Base-by-base conservation (phyloP, 164 flowering plant species). In the Tetracentron sinense region DNA sequence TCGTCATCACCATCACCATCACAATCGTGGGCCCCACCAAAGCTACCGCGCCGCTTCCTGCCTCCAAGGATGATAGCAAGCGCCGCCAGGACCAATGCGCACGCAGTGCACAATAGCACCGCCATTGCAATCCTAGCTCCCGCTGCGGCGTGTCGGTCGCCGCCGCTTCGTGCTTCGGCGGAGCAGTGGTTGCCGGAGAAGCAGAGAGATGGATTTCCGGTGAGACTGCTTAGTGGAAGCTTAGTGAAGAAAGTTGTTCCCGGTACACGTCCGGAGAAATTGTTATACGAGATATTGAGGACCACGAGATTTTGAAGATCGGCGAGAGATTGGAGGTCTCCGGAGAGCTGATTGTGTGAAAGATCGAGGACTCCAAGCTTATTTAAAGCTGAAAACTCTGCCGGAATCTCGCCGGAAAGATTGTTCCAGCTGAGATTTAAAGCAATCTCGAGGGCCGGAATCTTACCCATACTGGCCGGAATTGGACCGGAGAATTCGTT, bases 401-500 rank as follows among this genome's bases (percentile, higher is more conserved):
- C 30, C 61, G 97, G 97, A 27, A 90, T 82, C 17, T 63, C 58
- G 12, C 92, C 97, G 59, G 87, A 66, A n/a, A 90, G 73, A n/a
- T 31, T 69, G 74, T 90, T 90, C 42, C 82, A 78, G 78, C 94
- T 88, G 46, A 90, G 74, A 61, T 90, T 87, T 28, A 90, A 71
- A 17, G 89, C 85, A n/a, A 90, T 90, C 50, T 84, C 94, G 7
- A 90, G 76, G 17, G 82, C 66, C 44, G 94, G 89, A 69, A 90
- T 80, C 57, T 70, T 72, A 4, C 94, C 94, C 16, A 90, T 8
- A 51, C 72, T 77, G 25, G 74, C 74, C 56, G 97, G 92, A 27
- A 88, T 83, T 15, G 67, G 53, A 25, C 90, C 90, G 1, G 80
- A 63, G n/a, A 90, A 56, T 3, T 60, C 38, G 47, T 90, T 90